Percentiles rank a stretch among this genome's conserved stretches.
These are phyloP conservation scores for Salix brachista DNA, from an alignment of 345 rosid genomes.

Conservation along the genomic window DNA sequence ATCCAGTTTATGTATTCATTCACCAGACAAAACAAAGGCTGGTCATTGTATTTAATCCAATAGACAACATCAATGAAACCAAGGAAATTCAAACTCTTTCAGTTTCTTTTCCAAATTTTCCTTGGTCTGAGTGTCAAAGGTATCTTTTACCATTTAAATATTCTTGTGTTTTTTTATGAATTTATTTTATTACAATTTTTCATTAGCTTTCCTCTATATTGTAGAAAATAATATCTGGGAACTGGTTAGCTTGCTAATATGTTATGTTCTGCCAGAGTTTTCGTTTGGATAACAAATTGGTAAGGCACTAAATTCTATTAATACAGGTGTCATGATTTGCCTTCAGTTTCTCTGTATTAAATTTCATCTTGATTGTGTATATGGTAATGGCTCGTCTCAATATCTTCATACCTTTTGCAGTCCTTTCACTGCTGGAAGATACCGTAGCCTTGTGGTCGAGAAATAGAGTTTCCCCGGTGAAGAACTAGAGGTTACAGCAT, in stretches of 20 bases:
- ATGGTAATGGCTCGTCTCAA: background rate
- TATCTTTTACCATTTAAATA: background rate
- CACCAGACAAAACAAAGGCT: too few relatives aligned
- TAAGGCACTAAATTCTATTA: too few relatives aligned
- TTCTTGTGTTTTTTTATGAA: background rate
- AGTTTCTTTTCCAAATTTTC: background rate
- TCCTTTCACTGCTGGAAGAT: conserved; percentile 87
- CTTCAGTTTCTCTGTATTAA: background rate
- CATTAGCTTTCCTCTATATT: background rate
- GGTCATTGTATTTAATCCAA: too few relatives aligned
- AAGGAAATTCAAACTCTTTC: too few relatives aligned
- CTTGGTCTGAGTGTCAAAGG: background rate
- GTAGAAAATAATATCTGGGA: background rate
- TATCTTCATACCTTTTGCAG: conserved; percentile 30
- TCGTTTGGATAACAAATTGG: too few relatives aligned
- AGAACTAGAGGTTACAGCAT: conserved; percentile 80
- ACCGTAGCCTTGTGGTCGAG: conserved; percentile 88
- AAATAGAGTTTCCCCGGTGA: conserved; percentile 67
- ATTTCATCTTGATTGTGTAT: background rate
- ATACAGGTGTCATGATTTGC: background rate
- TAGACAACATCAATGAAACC: too few relatives aligned
- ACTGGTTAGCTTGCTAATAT: background rate
- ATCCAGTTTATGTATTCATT: too few relatives aligned
- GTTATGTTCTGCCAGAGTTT: background rate
- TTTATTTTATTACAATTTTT: background rate